Evolutionary conservation across 768 basidiomycete genomes (phyloP).

Genomic region (Amanita muscaria): DNA sequence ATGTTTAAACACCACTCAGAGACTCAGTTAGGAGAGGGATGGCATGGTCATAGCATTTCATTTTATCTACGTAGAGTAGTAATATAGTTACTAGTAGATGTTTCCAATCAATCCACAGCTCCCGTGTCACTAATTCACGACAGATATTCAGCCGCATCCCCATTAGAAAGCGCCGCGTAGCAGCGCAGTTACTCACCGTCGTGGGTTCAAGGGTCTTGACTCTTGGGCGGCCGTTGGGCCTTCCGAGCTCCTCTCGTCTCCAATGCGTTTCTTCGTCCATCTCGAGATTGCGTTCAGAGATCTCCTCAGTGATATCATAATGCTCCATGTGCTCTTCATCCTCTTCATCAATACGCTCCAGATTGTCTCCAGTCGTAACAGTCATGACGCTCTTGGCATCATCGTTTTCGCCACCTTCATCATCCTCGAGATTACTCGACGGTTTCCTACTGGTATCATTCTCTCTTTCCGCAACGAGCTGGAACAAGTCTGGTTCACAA

Average conservation of each 20-base stretch:
- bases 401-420: constrained; percentile 54
- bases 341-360: constrained; percentile 69
- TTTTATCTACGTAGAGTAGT: too few relatives aligned
- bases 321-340: constrained; percentile 49
- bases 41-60: too few relatives aligned
- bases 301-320: constrained; percentile 17
- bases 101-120: too few relatives aligned
- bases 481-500: constrained; percentile 39
- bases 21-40: too few relatives aligned
- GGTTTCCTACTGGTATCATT: constrained; percentile 1
- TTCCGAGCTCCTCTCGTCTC: constrained; percentile 47
- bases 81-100: too few relatives aligned
- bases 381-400: constrained; percentile 69
- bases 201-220: constrained; percentile 79
- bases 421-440: constrained; percentile 22
- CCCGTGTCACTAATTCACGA: too few relatives aligned
- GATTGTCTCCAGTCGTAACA: constrained; percentile 54
- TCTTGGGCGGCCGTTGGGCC: too few relatives aligned
- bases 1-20: too few relatives aligned
- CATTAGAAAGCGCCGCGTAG: too few relatives aligned
- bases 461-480: constrained; percentile 11
- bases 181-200: too few relatives aligned
- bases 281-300: constrained; percentile 9
- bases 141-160: too few relatives aligned
- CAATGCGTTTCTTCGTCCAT: constrained; percentile 8